These are phyloP conservation scores for Gonium pectorale DNA, from an alignment of 139 green algal species.

Conservation along the genomic window DNA sequence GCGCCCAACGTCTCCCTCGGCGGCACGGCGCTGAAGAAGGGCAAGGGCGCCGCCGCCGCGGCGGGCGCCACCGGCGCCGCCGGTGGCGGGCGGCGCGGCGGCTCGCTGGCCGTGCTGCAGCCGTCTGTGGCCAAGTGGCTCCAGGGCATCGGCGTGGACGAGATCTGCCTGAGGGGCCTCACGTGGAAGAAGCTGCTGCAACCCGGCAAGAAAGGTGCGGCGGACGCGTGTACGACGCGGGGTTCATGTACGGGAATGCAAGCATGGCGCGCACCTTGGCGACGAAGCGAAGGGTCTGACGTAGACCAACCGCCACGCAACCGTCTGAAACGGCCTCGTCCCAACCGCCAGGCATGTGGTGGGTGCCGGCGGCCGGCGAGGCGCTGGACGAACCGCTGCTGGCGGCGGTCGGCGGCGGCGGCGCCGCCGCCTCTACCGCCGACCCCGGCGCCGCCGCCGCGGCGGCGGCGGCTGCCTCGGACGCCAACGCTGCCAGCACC, in stretches of 20 bases:
- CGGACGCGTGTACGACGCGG: background rate
- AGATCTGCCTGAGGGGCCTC: constrained; percentile 73
- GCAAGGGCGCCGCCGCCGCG: constrained; percentile 15
- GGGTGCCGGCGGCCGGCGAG: constrained; percentile 66
- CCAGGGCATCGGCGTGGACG: constrained; percentile 58
- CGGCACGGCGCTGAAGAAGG: background rate
- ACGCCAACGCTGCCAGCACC: no score
- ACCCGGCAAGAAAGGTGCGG: constrained; percentile 73
- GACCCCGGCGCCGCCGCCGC: no score
- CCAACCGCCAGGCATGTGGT: constrained; percentile 69
- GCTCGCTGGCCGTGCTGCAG: constrained; percentile 58
- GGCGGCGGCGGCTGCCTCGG: no score
- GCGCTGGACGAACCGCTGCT: constrained; percentile 36
- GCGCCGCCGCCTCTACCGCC: no score
- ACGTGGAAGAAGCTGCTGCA: constrained; percentile 78
- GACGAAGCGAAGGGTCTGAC: no score
- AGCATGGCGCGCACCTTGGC: no score
- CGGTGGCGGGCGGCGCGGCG: constrained; percentile 27
- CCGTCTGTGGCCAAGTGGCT: constrained; percentile 68
- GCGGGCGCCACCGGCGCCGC: background rate
- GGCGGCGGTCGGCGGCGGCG: constrained; percentile 9
- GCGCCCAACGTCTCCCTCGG: background rate
- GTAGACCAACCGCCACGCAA: background rate
- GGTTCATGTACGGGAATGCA: background rate
- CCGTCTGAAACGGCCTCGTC: background rate